A percentile compares a stretch with the other conserved stretches of the same genome.
Conservation (phyloP, 192 early-diverging fungal species). For the Mortierella alpina region DNA sequence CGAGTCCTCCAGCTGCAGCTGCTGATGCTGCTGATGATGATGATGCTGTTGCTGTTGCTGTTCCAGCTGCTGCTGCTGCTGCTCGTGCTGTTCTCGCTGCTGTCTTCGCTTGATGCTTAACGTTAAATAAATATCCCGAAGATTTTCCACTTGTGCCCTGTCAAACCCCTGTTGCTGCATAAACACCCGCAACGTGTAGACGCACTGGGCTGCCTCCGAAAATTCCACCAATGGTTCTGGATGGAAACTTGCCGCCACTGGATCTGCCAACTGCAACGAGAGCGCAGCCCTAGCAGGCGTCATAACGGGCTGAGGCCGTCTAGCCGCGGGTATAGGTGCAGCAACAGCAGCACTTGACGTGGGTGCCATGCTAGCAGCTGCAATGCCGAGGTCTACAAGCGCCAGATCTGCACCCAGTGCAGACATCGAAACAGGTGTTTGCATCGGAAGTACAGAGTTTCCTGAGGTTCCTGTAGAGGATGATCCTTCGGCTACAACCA, state of each 20-base stretch:
- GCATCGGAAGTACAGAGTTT: no score
- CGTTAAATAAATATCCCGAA: constrained; percentile 23
- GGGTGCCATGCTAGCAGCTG: not conserved
- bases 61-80: not conserved
- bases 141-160: constrained; percentile 10
- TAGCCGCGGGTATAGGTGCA: not conserved
- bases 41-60: not conserved
- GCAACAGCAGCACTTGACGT: not conserved
- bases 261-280: constrained; percentile 11
- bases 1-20: not conserved
- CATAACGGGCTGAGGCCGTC: not conserved
- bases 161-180: constrained; percentile 41
- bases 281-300: constrained; percentile 23
- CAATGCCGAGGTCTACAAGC: no score
- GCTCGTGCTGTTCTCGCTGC: not conserved
- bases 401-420: no score
- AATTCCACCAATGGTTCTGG: constrained; percentile 30
- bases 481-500: no score
- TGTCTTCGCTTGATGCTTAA: constrained; percentile 19
- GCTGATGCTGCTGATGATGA: not conserved
- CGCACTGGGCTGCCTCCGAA: constrained; percentile 21
- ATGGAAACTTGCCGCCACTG: constrained; percentile 18
- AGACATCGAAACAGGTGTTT: no score
- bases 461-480: no score
- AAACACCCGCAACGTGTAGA: constrained; percentile 30